Conservation (phyloP, 2,329 filamentous ascomycete species). For the Seiridium unicorne region DNA sequence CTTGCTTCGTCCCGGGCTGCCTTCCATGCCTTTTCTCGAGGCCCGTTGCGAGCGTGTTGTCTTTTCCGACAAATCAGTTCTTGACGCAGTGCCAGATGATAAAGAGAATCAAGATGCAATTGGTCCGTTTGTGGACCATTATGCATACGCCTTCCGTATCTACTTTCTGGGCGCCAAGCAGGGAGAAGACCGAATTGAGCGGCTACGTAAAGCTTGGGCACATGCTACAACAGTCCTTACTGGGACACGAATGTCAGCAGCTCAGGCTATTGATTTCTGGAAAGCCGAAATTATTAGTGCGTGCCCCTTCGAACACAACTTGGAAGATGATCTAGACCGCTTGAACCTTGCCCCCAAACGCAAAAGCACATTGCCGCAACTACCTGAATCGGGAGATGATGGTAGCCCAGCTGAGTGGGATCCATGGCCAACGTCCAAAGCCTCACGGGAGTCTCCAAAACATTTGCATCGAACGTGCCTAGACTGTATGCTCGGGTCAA, state of each 20-base stretch:
- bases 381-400: slow-evolving; percentile 7
- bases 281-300: background rate
- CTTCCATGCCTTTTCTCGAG: slow-evolving; percentile 16
- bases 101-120: slow-evolving; percentile 13
- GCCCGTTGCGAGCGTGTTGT: slow-evolving; percentile 16
- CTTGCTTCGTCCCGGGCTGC: background rate
- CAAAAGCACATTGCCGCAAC: background rate
- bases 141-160: slow-evolving; percentile 16
- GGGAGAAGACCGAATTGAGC: slow-evolving; percentile 8
- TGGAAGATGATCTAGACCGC: background rate
- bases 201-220: slow-evolving; percentile 15
- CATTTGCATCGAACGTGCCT: too few relatives aligned
- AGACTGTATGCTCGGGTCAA: too few relatives aligned
- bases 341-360: background rate
- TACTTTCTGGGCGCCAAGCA: slow-evolving; percentile 11
- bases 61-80: slow-evolving; percentile 10
- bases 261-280: slow-evolving; percentile 13
- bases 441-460: too few relatives aligned
- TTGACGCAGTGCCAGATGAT: slow-evolving; percentile 11
- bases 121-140: slow-evolving; percentile 17
- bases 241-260: slow-evolving; percentile 6
- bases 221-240: slow-evolving; percentile 14
- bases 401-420: slow-evolving; percentile 16
- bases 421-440: slow-evolving; percentile 7
- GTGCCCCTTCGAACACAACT: background rate